Evolutionary conservation across 345 rosid species (phyloP).

Genomic region (Hibiscus syriacus): DNA sequence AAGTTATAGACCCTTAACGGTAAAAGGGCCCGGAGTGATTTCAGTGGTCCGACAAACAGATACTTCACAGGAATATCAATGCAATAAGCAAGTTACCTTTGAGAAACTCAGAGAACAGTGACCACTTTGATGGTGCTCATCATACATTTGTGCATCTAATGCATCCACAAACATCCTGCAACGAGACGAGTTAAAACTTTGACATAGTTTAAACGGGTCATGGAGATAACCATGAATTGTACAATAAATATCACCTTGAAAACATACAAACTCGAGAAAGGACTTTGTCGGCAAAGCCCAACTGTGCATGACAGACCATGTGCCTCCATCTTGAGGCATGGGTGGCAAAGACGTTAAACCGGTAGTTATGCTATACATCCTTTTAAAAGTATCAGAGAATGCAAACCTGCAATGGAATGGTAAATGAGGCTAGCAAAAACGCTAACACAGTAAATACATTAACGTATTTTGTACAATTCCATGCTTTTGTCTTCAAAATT

Average conservation of each 20-base stretch:
- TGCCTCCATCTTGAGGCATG: slow-evolving; percentile 69
- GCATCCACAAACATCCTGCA: slow-evolving; percentile 96
- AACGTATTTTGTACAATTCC: not conserved
- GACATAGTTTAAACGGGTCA: not conserved
- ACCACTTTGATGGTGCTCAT: slow-evolving; percentile 70
- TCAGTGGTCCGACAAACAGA: not conserved
- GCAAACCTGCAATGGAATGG: slow-evolving; percentile 49
- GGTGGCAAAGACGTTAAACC: slow-evolving; percentile 52
- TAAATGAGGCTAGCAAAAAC: not conserved
- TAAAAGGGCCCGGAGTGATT: not conserved
- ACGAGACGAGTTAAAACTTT: slow-evolving; percentile 8
- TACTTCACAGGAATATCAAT: no score
- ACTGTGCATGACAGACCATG: slow-evolving; percentile 94
- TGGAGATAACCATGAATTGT: not conserved
- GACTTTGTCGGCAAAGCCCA: slow-evolving; percentile 96
- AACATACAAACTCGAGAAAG: slow-evolving; percentile 94
- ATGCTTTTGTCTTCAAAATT: not conserved
- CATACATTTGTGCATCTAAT: slow-evolving; percentile 76
- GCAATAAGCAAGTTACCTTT: no score
- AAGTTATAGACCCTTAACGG: not conserved
- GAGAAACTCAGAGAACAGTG: no score
- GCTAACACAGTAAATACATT: not conserved
- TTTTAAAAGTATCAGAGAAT: slow-evolving; percentile 58
- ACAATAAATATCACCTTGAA: slow-evolving; percentile 49
- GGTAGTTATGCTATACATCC: no score